These are phyloP conservation scores for Sordariomycetes sp. DNA, from an alignment of 2,329 filamentous ascomycete genomes.

Conservation along the genomic window DNA sequence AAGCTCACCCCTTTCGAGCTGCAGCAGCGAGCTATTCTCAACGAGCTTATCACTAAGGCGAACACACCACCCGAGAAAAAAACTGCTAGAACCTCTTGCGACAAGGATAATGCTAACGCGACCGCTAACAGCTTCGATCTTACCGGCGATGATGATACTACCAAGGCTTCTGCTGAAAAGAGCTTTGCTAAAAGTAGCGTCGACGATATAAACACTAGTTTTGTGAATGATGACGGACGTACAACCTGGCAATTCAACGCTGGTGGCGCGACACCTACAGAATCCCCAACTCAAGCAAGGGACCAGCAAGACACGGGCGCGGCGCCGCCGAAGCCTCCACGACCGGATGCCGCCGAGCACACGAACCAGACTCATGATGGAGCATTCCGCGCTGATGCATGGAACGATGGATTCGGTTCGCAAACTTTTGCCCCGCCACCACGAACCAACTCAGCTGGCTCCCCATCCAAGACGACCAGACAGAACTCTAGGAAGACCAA, in stretches of 20 bases:
- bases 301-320: not conserved
- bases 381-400: slow-evolving; percentile 42
- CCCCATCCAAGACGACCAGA: slow-evolving; percentile 34
- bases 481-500: slow-evolving; percentile 50
- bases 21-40: slow-evolving; percentile 26
- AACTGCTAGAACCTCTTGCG: not conserved
- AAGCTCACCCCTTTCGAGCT: slow-evolving; percentile 28
- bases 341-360: not conserved
- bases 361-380: slow-evolving; percentile 7
- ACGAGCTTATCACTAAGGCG: slow-evolving; percentile 23
- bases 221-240: slow-evolving; percentile 38
- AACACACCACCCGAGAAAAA: slow-evolving; percentile 8
- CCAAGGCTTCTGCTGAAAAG: slow-evolving; percentile 22
- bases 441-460: slow-evolving; percentile 24
- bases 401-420: slow-evolving; percentile 43
- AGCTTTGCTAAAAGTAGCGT: slow-evolving; percentile 40
- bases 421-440: slow-evolving; percentile 41
- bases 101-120: slow-evolving; percentile 20
- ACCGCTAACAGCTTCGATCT: slow-evolving; percentile 40
- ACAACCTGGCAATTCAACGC: slow-evolving; percentile 43
- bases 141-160: slow-evolving; percentile 29
- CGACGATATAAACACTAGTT: slow-evolving; percentile 54
- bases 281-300: slow-evolving; percentile 12
- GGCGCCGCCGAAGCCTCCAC: not conserved
- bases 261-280: slow-evolving; percentile 23